Evolutionary conservation across 495 filamentous ascomycete genomes (phyloP).

Genomic region (Daldinia vernicosa): DNA sequence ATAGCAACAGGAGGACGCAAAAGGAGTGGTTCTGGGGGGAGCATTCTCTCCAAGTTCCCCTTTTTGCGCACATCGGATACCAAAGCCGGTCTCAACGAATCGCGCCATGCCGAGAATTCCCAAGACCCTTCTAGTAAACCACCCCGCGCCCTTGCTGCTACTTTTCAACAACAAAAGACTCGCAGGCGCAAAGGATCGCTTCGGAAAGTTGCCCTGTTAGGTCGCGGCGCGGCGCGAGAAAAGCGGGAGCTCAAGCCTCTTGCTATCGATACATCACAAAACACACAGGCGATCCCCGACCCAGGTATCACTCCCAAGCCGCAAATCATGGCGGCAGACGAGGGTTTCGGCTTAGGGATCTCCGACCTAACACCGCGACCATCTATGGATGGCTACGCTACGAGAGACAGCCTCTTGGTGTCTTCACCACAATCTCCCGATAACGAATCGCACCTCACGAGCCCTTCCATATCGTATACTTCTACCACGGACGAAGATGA

Average conservation of each 20-base stretch:
- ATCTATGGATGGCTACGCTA: conserved; percentile 55
- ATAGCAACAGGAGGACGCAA: conserved; percentile 59
- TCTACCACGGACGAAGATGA: conserved; percentile 86
- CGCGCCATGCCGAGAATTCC: conserved; percentile 48
- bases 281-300: conserved; percentile 34
- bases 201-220: conserved; percentile 80
- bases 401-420: conserved; percentile 43
- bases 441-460: conserved; percentile 53
- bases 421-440: conserved; percentile 39
- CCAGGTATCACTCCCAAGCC: conserved; percentile 12
- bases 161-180: conserved; percentile 73
- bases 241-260: conserved; percentile 58
- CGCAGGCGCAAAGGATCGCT: conserved; percentile 80
- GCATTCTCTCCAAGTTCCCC: conserved; percentile 67
- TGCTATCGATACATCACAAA: conserved; percentile 54
- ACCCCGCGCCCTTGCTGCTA: conserved; percentile 54
- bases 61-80: conserved; percentile 65
- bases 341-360: conserved; percentile 56
- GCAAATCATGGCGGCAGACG: conserved; percentile 12
- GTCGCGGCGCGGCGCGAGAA: conserved; percentile 70
- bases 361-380: conserved; percentile 59
- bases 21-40: conserved; percentile 69
- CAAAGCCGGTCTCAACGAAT: conserved; percentile 54
- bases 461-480: conserved; percentile 69
- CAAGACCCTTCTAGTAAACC: conserved; percentile 47